Evolutionary conservation across 2,329 filamentous ascomycete genomes (phyloP), one percentile per base, ranked within the genome.

Genomic region (Aspergillus terreus): DNA sequence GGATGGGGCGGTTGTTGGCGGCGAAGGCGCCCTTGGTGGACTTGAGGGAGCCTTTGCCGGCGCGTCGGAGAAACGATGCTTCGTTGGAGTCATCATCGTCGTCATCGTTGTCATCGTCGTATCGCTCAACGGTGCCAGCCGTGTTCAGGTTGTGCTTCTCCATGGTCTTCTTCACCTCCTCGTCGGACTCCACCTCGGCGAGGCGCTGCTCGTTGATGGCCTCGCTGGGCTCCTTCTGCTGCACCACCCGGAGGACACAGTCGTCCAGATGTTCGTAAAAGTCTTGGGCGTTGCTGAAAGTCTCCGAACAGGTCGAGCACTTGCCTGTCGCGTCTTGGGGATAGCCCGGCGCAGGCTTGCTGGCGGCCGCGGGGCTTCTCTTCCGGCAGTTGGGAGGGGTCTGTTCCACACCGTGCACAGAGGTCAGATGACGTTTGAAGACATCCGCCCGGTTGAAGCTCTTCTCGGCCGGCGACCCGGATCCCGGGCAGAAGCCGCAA

Each of bases 371-470:
- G 1, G 73, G 71, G 47, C 79, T 79, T 75, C 84, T 92, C 80
- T 91, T 92, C 60, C 91, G 86, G 71, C 90, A 90, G 74, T 96
- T 96, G 27, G 91, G 91, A 2, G 91, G 88, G 0, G 88, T 92
- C 74, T 96, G 92, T 74, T 96, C 92, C 33, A 96, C 92, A 21
- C 87, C 88, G 68, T 96, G 92, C 3, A 96, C 89, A 0, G 90
- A 87, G 5, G 90, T 95, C 63, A 96, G 74, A 70, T 96, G 92
- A 55, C 92, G 82, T 81, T 96, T 96, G 81, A 96, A 96, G 55
- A 96, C 91, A 60, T 96, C 92, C 52, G 92, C 91, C 51, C 92
- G 84, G 76, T 96, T 96, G 70, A 96, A 96, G 58, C 88, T 92
- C 82, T 96, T 96, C 74, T 96, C 92, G 1, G 88, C 87, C 6